Percentiles rank a stretch among this genome's conserved stretches.
phyloP scores from a whole-genome alignment of 441 rosid species.

The Adansonia grandidieri region DNA sequence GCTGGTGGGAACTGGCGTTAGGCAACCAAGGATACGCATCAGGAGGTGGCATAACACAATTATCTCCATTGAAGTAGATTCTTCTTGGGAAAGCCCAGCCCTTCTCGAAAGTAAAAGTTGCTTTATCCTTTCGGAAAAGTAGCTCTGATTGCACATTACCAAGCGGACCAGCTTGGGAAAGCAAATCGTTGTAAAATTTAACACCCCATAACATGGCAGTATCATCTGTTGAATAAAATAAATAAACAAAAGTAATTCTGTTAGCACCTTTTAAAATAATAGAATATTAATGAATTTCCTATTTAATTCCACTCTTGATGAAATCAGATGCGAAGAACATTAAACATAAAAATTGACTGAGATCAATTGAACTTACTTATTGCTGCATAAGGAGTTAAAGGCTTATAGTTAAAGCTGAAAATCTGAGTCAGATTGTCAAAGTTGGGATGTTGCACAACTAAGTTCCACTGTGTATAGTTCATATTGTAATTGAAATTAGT shows the following conservation, averaged over 20 bases:
- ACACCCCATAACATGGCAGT: conserved; percentile 68
- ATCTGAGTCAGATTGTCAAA: conserved; percentile 72
- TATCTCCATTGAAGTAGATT: conserved; percentile 69
- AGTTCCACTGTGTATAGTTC: conserved; percentile 84
- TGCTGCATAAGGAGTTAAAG: conserved; percentile 57
- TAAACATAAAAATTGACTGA: neutral
- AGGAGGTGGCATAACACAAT: conserved; percentile 68
- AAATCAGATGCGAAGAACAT: neutral
- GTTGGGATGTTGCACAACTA: conserved; percentile 88
- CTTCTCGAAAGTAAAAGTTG: conserved; percentile 56
- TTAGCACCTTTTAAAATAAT: no score
- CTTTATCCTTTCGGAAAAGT: conserved; percentile 52
- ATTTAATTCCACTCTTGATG: no score
- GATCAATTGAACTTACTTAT: conserved; percentile 56
- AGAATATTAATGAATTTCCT: no score
- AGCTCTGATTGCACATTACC: conserved; percentile 72
- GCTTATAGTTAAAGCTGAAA: conserved; percentile 70
- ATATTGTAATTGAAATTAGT: conserved; percentile 80
- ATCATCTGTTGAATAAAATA: conserved; percentile 44
- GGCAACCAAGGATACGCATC: conserved; percentile 69
- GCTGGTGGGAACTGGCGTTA: conserved; percentile 39
- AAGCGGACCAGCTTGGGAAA: conserved; percentile 52
- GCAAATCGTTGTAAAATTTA: conserved; percentile 61
- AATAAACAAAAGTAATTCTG: neutral
- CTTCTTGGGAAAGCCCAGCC: conserved; percentile 74